Base-by-base conservation (phyloP, 371 early-diverging fungal species). In the Amoeboaphelidium protococcarum region DNA sequence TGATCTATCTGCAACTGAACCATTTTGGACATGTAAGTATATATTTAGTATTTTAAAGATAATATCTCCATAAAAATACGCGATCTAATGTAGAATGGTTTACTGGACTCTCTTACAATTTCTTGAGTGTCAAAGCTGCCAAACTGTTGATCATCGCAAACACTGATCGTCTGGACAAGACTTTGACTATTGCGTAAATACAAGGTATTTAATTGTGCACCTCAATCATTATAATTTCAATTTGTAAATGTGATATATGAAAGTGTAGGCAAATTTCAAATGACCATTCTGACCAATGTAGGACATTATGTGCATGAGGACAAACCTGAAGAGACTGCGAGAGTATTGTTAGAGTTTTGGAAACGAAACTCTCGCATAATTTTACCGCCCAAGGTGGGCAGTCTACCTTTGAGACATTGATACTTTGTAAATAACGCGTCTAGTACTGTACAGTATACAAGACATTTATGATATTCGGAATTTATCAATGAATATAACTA, bases 241-340 rank as follows among this genome's bases (percentile, higher is more conserved):
- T 13, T 20, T 26, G 47, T 16, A 47, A 26, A 19, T 45, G 48
- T 43, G 13, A 25, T 48, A 50, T 22, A 20, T 16, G 19, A 13
- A 26, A 51, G 25, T 2, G 13, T 41, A 56, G 60, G 86, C 59
- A 76, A 62, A 48, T 94, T 88, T 55, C 91, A 94, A 58, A 50
- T 90, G 45, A 62, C 68, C 20, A 66, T 94, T 1, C 68, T 82
- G 31, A 78, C 76, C 2, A 80, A 81, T 6, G 71, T 77, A 12
- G 88, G 88, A 2, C 94, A 92, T 53, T 71, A 70, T 41, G 63
- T 92, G 21, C 89, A 89, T 52, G 92, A 92, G 53, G 92, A 92
- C 53, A 67, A 63, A 2, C 89, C 92, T 0, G 64, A 66, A 1
- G 67, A 69, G 42, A 68, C 81, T 37, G 84, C 82, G 1, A 52